phyloP scores from a whole-genome alignment of 768 basidiomycete species.

The Erythrobasidium yunnanense region DNA sequence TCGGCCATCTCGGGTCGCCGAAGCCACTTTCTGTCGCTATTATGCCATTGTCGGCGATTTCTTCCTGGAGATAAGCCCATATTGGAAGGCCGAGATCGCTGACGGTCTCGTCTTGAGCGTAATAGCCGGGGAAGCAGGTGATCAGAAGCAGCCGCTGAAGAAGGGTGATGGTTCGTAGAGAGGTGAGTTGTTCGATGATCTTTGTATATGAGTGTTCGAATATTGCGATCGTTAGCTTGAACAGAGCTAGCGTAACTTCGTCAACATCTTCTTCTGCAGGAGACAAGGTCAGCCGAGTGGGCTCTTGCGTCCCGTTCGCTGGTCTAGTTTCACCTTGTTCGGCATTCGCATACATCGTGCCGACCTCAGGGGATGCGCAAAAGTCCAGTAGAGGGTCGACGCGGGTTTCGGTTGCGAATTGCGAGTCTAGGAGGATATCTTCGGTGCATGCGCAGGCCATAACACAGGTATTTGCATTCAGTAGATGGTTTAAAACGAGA shows the following conservation, averaged over 20 bases:
- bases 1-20: slow-evolving; percentile 17
- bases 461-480: slow-evolving; percentile 20
- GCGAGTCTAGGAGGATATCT: slow-evolving; percentile 19
- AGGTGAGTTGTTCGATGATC: slow-evolving; percentile 10
- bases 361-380: slow-evolving; percentile 2
- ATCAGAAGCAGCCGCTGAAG: slow-evolving; percentile 30
- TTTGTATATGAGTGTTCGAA: slow-evolving; percentile 31
- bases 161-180: slow-evolving; percentile 22
- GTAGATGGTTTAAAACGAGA: slow-evolving; percentile 32
- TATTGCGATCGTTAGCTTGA: slow-evolving; percentile 34
- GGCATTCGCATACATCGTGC: slow-evolving; percentile 13
- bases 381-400: slow-evolving; percentile 31
- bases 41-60: slow-evolving; percentile 31
- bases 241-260: slow-evolving; percentile 29
- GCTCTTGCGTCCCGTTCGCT: neutral
- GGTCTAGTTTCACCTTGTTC: slow-evolving; percentile 4
- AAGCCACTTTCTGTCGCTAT: neutral
- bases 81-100: slow-evolving; percentile 26
- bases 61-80: slow-evolving; percentile 36
- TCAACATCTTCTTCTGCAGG: slow-evolving; percentile 18
- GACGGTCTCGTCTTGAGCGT: slow-evolving; percentile 27
- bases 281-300: neutral
- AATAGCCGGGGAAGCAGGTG: slow-evolving; percentile 32
- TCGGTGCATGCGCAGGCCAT: slow-evolving; percentile 30
- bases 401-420: slow-evolving; percentile 18